These are phyloP conservation scores for Suhomyces ambrosiae DNA, from an alignment of 1,139 yeast species.

Conservation along the genomic window DNA sequence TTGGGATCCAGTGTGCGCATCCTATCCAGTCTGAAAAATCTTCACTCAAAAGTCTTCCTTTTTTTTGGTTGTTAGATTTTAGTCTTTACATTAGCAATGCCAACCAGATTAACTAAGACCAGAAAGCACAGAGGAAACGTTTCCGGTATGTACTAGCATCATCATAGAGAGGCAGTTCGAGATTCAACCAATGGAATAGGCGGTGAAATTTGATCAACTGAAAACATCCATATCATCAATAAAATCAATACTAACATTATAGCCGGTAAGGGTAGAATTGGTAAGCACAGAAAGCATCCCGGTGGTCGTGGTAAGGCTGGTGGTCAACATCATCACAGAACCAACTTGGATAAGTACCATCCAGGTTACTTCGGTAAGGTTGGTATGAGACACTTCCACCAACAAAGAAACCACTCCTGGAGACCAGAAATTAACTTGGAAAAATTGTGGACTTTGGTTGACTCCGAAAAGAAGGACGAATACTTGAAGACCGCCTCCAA, in stretches of 20 bases:
- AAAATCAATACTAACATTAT: conserved; percentile 37
- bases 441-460: conserved; percentile 97
- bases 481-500: conserved; percentile 83
- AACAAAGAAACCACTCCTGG: conserved; percentile 96
- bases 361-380: conserved; percentile 99
- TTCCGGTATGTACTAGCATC: conserved; percentile 71
- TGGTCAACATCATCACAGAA: conserved; percentile 99
- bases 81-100: conserved; percentile 62
- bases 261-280: conserved; percentile 99
- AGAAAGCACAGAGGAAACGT: conserved; percentile 99
- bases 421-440: conserved; percentile 97
- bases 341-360: conserved; percentile 99
- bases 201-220: not conserved
- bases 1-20: conserved; percentile 6
- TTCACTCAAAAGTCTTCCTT: conserved; percentile 17
- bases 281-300: conserved; percentile 99
- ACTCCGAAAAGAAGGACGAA: conserved; percentile 93
- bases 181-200: no score
- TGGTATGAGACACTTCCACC: conserved; percentile 99
- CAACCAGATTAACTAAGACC: conserved; percentile 99
- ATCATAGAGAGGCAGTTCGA: no score
- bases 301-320: conserved; percentile 99
- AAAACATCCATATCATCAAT: not conserved
- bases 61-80: conserved; percentile 17
- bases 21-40: conserved; percentile 19